Evolutionary conservation across 1,139 yeast genomes (phyloP), one percentile per base, ranked within the genome.

Genomic region (Arxiozyma slooffiae): DNA sequence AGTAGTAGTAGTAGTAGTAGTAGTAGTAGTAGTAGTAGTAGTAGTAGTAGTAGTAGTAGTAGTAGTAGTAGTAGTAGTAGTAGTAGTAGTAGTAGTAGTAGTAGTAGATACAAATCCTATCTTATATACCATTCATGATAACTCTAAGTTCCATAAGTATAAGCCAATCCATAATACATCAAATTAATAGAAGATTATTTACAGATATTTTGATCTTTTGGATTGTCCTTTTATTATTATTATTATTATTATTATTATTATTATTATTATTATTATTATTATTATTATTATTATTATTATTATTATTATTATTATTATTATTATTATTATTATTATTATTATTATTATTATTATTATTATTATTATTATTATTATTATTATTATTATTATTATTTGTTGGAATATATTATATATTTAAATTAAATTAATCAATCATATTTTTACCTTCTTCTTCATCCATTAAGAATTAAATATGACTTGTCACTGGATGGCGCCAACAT

Each of bases 191-290:
- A 58, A 78, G 96, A 51, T 94, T 96, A n/a, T 79, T 78, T 59
- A 86, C 87, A 67, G 98, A 92, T 67, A 89, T 89, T 66, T 79
- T 89, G 77, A 72, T 92, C 40, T 94, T 92, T 65, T 89, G 87
- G 76, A 81, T 82, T 21, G 88, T 90, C 34, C 79, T 86, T 5
- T 51, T 78, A 1, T 56, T 83, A 36, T 77, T 86, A 72, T 63
- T 90, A n/a, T n/a, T n/a, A n/a, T n/a, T n/a, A n/a, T n/a, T n/a
- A n/a, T n/a, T n/a, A n/a, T n/a, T n/a, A n/a, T n/a, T n/a, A n/a
- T n/a, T n/a, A n/a, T n/a, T n/a, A n/a, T n/a, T n/a, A n/a, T n/a
- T n/a, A n/a, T n/a, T n/a, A n/a, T n/a, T n/a, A n/a, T n/a, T n/a
- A n/a, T n/a, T n/a, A n/a, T n/a, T n/a, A n/a, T n/a, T n/a, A n/a